Percentiles rank a stretch among this genome's conserved stretches.
These are phyloP conservation scores for Pseudonectria foliicola DNA, from an alignment of 2,329 filamentous ascomycete genomes.

Conservation along the genomic window DNA sequence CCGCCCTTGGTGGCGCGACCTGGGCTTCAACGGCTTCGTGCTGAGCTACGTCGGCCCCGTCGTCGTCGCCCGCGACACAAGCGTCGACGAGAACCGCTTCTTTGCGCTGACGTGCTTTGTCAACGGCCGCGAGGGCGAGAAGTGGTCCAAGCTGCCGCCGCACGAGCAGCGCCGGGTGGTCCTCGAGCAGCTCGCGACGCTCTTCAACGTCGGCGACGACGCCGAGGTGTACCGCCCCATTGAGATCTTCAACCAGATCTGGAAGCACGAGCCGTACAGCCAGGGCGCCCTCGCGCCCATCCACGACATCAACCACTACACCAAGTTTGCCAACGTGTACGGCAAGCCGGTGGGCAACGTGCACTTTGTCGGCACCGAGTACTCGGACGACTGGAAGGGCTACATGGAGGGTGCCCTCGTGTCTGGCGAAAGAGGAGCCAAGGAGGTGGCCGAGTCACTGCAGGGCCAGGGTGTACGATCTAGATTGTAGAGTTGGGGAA, in stretches of 20 bases:
- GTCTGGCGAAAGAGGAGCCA: conserved; percentile 35
- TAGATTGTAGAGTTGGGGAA: conserved; percentile 2
- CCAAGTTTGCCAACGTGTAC: conserved; percentile 20
- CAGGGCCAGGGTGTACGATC: conserved; percentile 1
- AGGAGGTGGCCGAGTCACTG: conserved; percentile 29
- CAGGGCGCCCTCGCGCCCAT: conserved; percentile 28
- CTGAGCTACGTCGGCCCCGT: conserved; percentile 34
- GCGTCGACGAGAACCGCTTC: conserved; percentile 21
- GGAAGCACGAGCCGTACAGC: conserved; percentile 27
- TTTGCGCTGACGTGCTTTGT: conserved; percentile 36
- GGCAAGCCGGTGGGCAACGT: conserved; percentile 31
- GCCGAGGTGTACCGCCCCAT: conserved; percentile 17
- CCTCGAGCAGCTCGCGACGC: conserved; percentile 26
- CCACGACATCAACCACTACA: conserved; percentile 23
- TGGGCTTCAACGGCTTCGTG: conserved; percentile 31
- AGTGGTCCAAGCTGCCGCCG: conserved; percentile 25
- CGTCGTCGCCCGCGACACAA: conserved; percentile 33
- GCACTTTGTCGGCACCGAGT: conserved; percentile 45
- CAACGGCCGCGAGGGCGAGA: conserved; percentile 28
- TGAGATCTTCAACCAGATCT: conserved; percentile 27
- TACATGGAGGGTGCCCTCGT: conserved; percentile 45
- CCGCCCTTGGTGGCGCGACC: conserved; percentile 28
- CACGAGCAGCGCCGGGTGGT: conserved; percentile 24
- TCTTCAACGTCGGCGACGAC: conserved; percentile 18
- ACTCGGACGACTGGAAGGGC: conserved; percentile 40